phyloP scores from a whole-genome alignment of 2,329 filamentous ascomycete genomes.

The Diaporthe australafricana region DNA sequence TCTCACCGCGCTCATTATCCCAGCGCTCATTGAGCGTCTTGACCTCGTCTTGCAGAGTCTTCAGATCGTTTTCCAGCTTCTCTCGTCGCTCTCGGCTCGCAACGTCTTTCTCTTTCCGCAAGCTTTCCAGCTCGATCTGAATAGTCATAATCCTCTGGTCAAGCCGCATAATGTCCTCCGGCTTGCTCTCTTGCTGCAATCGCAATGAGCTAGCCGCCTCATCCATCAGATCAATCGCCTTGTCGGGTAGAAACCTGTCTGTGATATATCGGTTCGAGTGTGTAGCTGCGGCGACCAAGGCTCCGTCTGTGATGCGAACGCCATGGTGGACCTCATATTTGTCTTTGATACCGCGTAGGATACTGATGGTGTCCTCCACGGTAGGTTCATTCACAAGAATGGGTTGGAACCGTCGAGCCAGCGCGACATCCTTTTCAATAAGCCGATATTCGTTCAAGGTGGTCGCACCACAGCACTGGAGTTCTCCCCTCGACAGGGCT shows the following conservation, averaged over 20 bases:
- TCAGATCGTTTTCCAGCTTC: conserved; percentile 83
- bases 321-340: conserved; percentile 98
- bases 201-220: conserved; percentile 92
- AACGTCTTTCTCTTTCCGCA: conserved; percentile 93
- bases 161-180: conserved; percentile 90
- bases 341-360: conserved; percentile 95
- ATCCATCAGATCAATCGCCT: conserved; percentile 96
- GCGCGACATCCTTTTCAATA: conserved; percentile 95
- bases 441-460: conserved; percentile 91
- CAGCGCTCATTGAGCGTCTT: conserved; percentile 82
- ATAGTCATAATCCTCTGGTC: conserved; percentile 98
- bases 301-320: conserved; percentile 92
- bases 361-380: conserved; percentile 93
- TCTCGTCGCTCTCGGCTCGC: conserved; percentile 88
- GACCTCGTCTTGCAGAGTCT: conserved; percentile 81
- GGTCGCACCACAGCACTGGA: conserved; percentile 96
- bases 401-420: conserved; percentile 93
- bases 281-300: conserved; percentile 89
- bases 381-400: conserved; percentile 93
- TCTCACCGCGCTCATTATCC: conserved; percentile 89
- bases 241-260: conserved; percentile 94
- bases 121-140: conserved; percentile 94
- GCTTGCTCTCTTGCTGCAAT: conserved; percentile 95
- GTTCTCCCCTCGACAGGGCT: conserved; percentile 88
- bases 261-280: conserved; percentile 97